Evolutionary conservation across 305 asterid species (phyloP).

Genomic region (Fraxinus floribunda): DNA sequence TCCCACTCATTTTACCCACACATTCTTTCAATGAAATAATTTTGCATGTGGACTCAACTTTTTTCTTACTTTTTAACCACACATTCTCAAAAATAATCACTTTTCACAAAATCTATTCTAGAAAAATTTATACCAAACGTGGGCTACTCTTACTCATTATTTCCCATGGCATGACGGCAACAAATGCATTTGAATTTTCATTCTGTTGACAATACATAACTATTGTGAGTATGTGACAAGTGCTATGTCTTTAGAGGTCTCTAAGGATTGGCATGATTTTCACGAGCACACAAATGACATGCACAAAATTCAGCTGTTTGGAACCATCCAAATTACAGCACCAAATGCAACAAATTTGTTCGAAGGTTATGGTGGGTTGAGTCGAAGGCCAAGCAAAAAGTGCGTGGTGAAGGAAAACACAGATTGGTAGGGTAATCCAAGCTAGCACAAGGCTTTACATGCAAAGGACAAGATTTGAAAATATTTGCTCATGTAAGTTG

Average conservation of each 20-base stretch:
- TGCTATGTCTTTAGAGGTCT: not conserved
- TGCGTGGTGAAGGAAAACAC: not conserved
- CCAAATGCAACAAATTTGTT: not conserved
- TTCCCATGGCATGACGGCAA: not conserved
- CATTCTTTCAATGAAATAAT: not conserved
- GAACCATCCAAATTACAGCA: not conserved
- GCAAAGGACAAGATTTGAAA: not conserved
- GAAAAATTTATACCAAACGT: not conserved
- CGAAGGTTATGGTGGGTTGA: not conserved
- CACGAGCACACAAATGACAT: not conserved
- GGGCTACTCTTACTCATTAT: not conserved
- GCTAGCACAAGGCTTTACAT: not conserved
- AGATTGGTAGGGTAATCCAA: not conserved
- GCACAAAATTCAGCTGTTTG: not conserved
- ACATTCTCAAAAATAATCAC: not conserved
- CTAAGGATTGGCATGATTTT: not conserved
- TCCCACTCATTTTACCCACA: not conserved
- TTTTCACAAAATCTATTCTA: not conserved
- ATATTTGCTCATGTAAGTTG: not conserved
- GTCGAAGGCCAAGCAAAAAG: not conserved
- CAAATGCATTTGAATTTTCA: not conserved
- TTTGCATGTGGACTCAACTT: too few species aligned
- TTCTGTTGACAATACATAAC: not conserved
- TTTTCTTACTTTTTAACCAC: too few species aligned
- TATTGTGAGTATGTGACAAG: not conserved